Evolutionary conservation across 345 rosid species (phyloP), one percentile per base, ranked within the genome.

Genomic region (Zanthoxylum bungeanum): DNA sequence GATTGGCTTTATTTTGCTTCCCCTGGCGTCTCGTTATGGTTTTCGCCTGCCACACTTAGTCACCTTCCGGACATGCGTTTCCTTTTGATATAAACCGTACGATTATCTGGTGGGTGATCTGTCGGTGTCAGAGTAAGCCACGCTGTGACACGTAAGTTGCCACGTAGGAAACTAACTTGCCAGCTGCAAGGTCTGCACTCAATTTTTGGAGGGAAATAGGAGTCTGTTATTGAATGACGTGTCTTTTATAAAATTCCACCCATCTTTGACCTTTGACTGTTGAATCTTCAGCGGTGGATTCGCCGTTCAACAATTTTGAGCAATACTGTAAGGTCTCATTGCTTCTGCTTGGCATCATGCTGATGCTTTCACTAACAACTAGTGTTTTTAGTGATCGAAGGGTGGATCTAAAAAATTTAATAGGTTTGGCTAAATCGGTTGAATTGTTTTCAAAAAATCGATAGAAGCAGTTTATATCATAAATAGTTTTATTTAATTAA

Each of bases 31-130:
- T 65, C 70, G 68, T 58, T 87, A 64, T 44, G 0, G 70, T 22
- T 75, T 61, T 30, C 39, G 79, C 44, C 68, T n/a, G 68, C 79
- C 90, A 80, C 85, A 73, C 78, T 70, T 72, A 51, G 60, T 60
- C 68, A 47, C 64, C 60, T 58, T 68, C 14, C 34, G 0, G 74
- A 60, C 87, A 78, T 75, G 75, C 75, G 78, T 66, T 58, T 33
- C 0, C 1, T 0, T 34, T 46, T 46, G 16, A 58, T 64, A 14
- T 36, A 16, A 2, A 49, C 75, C 30, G 71, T 76, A 25, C 53
- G 64, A 62, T 62, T 7, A 0, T 34, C 0, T 3, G 17, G 0
- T 1, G 42, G 39, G 9, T 34, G 24, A 68, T 67, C 37, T 21
- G 50, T 67, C 71, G 80, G 72, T 0, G 9, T 4, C 1, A 28